A percentile compares a stretch with the other conserved stretches of the same genome.
These are phyloP conservation scores for Xylariaceae sp. DNA, from an alignment of 2,329 filamentous ascomycete genomes.

Conservation along the genomic window DNA sequence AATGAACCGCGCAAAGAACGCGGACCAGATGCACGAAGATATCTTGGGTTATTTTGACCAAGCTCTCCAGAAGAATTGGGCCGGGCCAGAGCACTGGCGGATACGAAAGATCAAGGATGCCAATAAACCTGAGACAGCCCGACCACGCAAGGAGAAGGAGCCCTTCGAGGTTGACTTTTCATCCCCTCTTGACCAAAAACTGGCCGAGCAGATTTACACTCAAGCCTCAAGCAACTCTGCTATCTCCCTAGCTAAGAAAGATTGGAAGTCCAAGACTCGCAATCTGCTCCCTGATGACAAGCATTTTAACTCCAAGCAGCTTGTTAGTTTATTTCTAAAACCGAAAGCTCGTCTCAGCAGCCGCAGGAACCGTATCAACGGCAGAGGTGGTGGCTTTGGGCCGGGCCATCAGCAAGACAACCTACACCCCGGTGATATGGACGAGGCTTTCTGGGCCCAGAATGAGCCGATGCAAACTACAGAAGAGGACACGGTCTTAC, in stretches of 20 bases:
- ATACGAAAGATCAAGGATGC: slow-evolving; percentile 86
- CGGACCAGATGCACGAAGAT: slow-evolving; percentile 76
- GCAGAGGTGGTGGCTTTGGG: slow-evolving; percentile 37
- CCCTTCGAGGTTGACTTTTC: slow-evolving; percentile 91
- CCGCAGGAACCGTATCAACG: slow-evolving; percentile 51
- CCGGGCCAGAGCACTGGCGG: slow-evolving; percentile 96
- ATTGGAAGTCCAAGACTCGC: slow-evolving; percentile 90
- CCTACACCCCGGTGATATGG: slow-evolving; percentile 71
- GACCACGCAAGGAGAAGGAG: slow-evolving; percentile 88
- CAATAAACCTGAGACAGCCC: slow-evolving; percentile 58
- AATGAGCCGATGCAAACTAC: slow-evolving; percentile 46
- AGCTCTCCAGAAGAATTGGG: slow-evolving; percentile 94
- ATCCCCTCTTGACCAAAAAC: slow-evolving; percentile 63
- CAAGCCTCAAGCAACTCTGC: slow-evolving; percentile 73
- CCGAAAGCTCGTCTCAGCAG: slow-evolving; percentile 81
- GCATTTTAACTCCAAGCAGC: slow-evolving; percentile 91
- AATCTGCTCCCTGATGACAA: slow-evolving; percentile 96
- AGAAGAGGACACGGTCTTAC: slow-evolving; percentile 48
- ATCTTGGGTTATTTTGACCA: slow-evolving; percentile 98
- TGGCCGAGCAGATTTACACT: slow-evolving; percentile 76
- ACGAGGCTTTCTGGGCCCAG: slow-evolving; percentile 93
- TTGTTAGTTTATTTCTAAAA: slow-evolving; percentile 89
- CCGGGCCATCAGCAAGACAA: slow-evolving; percentile 43
- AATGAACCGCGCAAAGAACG: slow-evolving; percentile 64
- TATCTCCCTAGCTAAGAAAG: slow-evolving; percentile 85